Evolutionary conservation across 1,139 yeast species (phyloP).

Genomic region (Scheffersomyces quercinus): DNA sequence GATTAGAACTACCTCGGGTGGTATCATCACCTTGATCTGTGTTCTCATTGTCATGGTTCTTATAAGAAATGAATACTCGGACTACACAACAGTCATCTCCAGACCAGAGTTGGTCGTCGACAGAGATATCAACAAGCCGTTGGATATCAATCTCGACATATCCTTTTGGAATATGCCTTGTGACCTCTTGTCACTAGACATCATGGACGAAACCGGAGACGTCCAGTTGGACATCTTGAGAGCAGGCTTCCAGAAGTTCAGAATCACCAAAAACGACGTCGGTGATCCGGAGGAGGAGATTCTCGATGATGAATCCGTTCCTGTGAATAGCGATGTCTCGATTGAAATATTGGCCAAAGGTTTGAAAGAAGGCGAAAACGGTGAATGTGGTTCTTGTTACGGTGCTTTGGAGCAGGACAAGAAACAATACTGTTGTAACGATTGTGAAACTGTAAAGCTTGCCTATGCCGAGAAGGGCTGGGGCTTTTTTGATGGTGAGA

Average conservation of each 20-base stretch:
- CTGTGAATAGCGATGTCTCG: slow-evolving; percentile 27
- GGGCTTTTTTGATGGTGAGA: slow-evolving; percentile 88
- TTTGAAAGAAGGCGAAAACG: slow-evolving; percentile 39
- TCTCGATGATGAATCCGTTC: slow-evolving; percentile 25
- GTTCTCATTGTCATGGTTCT: slow-evolving; percentile 60
- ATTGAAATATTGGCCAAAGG: slow-evolving; percentile 36
- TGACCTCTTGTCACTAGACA: slow-evolving; percentile 49
- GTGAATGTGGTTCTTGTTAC: slow-evolving; percentile 84
- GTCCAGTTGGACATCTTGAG: slow-evolving; percentile 68
- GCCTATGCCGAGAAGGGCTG: slow-evolving; percentile 80
- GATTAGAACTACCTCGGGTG: slow-evolving; percentile 86
- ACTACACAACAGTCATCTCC: slow-evolving; percentile 65
- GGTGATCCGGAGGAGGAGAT: slow-evolving; percentile 27
- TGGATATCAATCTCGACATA: slow-evolving; percentile 79
- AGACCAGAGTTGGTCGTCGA: slow-evolving; percentile 89
- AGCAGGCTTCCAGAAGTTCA: slow-evolving; percentile 69
- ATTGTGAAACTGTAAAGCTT: slow-evolving; percentile 75
- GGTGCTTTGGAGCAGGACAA: slow-evolving; percentile 72
- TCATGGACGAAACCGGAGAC: slow-evolving; percentile 85
- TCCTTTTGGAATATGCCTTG: slow-evolving; percentile 86
- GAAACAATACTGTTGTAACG: slow-evolving; percentile 75
- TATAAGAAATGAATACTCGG: slow-evolving; percentile 71
- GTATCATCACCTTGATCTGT: slow-evolving; percentile 78
- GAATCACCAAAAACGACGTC: slow-evolving; percentile 48
- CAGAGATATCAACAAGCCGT: slow-evolving; percentile 71